Evolutionary conservation across 2,329 filamentous ascomycete genomes (phyloP).

Genomic region (Aspergillus luchuensis): DNA sequence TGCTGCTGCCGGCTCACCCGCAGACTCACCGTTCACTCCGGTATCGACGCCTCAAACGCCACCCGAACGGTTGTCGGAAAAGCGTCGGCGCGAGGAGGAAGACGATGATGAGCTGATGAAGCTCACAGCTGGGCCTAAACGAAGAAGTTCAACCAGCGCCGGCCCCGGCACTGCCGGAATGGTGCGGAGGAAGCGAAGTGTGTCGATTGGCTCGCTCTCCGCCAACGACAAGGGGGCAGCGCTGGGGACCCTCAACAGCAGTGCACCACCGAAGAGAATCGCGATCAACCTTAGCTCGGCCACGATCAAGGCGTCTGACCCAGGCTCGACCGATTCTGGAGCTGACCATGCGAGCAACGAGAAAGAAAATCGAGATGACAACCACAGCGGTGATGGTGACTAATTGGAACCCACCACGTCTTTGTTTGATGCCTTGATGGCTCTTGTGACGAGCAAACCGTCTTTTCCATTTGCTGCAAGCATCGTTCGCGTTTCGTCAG

Average conservation of each 20-base stretch:
- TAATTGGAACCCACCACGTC: slow-evolving; percentile 13
- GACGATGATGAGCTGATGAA: slow-evolving; percentile 92
- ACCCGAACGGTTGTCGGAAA: slow-evolving; percentile 80
- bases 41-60: slow-evolving; percentile 46
- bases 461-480: slow-evolving; percentile 12
- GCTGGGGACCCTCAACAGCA: slow-evolving; percentile 16
- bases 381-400: slow-evolving; percentile 25
- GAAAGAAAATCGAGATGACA: slow-evolving; percentile 35
- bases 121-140: slow-evolving; percentile 59
- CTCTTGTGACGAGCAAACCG: slow-evolving; percentile 7
- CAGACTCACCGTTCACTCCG: slow-evolving; percentile 28
- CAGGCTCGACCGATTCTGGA: slow-evolving; percentile 18
- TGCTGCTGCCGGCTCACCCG: slow-evolving; percentile 27
- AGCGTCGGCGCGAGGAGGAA: slow-evolving; percentile 81
- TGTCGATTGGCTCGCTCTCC: slow-evolving; percentile 31
- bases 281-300: slow-evolving; percentile 42
- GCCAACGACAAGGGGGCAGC: slow-evolving; percentile 30
- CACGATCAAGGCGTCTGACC: slow-evolving; percentile 25
- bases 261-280: slow-evolving; percentile 40
- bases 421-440: slow-evolving; percentile 11
- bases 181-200: slow-evolving; percentile 36
- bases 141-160: slow-evolving; percentile 47
- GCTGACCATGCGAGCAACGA: slow-evolving; percentile 28
- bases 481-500: slow-evolving; percentile 16
- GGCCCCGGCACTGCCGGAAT: slow-evolving; percentile 36